A percentile compares a stretch with the other conserved stretches of the same genome.
Evolutionary conservation across 495 filamentous ascomycete species (phyloP).

Genomic region (Aspergillus sclerotiicarbonarius): DNA sequence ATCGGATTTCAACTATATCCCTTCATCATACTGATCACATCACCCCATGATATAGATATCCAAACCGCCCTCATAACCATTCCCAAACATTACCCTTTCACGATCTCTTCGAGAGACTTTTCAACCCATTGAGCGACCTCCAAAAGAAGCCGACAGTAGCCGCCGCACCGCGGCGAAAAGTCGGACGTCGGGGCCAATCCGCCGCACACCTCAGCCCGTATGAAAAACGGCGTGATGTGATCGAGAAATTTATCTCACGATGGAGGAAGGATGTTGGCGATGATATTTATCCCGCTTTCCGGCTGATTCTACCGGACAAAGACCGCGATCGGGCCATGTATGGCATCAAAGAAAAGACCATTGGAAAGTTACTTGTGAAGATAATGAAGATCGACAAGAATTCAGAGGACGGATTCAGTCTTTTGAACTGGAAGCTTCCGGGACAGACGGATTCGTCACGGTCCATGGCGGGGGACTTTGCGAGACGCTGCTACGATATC

Average conservation of each 20-base stretch:
- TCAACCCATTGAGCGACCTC: constrained; percentile 82
- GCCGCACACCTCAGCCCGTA: constrained; percentile 65
- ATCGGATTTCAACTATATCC: not conserved
- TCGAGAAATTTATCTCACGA: constrained; percentile 82
- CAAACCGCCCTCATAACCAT: constrained; percentile 79
- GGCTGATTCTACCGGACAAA: constrained; percentile 90
- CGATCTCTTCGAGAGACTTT: constrained; percentile 71
- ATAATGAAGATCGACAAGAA: constrained; percentile 91
- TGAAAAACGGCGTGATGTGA: constrained; percentile 79
- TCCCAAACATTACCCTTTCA: constrained; percentile 79
- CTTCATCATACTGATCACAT: not conserved
- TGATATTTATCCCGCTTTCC: constrained; percentile 91
- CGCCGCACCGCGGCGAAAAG: constrained; percentile 43
- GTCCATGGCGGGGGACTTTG: constrained; percentile 81
- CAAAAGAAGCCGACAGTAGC: constrained; percentile 69
- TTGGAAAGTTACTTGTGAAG: constrained; percentile 83
- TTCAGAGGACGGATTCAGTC: constrained; percentile 79
- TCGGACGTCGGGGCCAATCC: constrained; percentile 53
- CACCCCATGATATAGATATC: constrained; percentile 55
- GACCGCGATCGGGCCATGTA: constrained; percentile 93
- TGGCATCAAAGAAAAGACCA: constrained; percentile 87
- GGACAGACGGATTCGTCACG: constrained; percentile 58
- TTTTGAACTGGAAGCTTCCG: constrained; percentile 93
- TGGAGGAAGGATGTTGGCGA: constrained; percentile 87
- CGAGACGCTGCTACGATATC: constrained; percentile 81